Evolutionary conservation across 2,329 filamentous ascomycete genomes (phyloP), one percentile per base, ranked within the genome.

Genomic region (Leptographium wingfieldii): DNA sequence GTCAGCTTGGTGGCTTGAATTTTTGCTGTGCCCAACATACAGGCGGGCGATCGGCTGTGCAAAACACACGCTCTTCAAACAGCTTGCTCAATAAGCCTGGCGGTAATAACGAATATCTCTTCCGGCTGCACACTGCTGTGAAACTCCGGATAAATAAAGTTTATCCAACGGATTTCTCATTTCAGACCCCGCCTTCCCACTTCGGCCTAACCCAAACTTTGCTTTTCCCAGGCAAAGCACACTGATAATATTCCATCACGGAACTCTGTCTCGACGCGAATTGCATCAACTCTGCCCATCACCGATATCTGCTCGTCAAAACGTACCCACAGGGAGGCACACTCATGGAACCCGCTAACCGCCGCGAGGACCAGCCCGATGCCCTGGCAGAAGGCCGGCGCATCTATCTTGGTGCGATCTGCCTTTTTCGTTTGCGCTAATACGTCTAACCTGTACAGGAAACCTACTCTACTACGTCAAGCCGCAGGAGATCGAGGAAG

Each of bases 381-480:
- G 61, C 61, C 57, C 9, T 63, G 12, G 55, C 59, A 29, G 61
- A 61, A n/a, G 61, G 59, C 59, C 61, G 61, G 48, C 61, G 61
- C 52, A 58, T 62, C 61, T 62, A 62, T 51, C 55, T 62, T 16
- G 60, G 60, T 62, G 33, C 61, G 61, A 33, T 54, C 25, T 4
- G 5, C n/a, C 11, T 29, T 22, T 43, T 43, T 43, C 40, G 19
- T 43, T 43, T 16, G 10, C 40, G 40, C 27, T 6, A 1, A 6
- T 6, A 22, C 58, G 19, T 49, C 55, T 38, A 22, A 22, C 31
- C 40, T 5, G 51, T 25, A 73, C 85, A 9, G 85, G 86, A 61
- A 87, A 84, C 59, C 83, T 89, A 66, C 79, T 70, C 29, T 75
- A 87, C 60, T 76, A 84, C 59, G 80, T 72, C 62, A 69, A 69